Conservation (phyloP, 495 filamentous ascomycete genomes). For the Penicillium daleae region DNA sequence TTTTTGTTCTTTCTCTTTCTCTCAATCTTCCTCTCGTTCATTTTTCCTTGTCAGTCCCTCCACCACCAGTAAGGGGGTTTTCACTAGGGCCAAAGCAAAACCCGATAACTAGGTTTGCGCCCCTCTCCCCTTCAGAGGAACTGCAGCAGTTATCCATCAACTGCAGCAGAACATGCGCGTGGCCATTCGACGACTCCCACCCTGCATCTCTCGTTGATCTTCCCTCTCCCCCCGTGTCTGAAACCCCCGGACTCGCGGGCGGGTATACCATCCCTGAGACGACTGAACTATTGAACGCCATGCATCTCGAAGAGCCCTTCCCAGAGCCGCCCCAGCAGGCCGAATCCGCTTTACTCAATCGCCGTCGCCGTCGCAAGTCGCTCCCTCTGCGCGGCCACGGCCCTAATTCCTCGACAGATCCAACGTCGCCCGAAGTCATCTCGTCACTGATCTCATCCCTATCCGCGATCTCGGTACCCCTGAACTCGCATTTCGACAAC, state of each 20-base stretch:
- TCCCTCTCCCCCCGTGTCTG: conserved; percentile 4
- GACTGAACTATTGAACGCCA: conserved; percentile 38
- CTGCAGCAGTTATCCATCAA: conserved; percentile 12
- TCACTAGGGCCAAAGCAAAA: conserved; percentile 7
- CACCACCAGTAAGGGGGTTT: conserved; percentile 22
- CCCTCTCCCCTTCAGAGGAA: neutral
- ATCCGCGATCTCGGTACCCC: conserved; percentile 78
- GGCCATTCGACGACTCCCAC: conserved; percentile 9
- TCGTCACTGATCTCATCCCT: conserved; percentile 91
- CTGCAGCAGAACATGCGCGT: conserved; percentile 32
- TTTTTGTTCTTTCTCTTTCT: conserved; percentile 7
- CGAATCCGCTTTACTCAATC: conserved; percentile 40
- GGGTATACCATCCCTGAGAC: conserved; percentile 14
- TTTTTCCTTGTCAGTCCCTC: conserved; percentile 20
- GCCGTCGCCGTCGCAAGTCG: conserved; percentile 46
- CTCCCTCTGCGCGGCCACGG: conserved; percentile 40
- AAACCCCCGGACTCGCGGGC: neutral
- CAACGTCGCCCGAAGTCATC: conserved; percentile 90
- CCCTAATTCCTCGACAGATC: conserved; percentile 39
- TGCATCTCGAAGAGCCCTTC: conserved; percentile 39
- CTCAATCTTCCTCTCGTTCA: no score
- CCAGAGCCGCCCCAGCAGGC: conserved; percentile 31
- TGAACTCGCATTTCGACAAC: conserved; percentile 73
- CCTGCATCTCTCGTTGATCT: conserved; percentile 28
- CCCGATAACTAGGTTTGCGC: neutral